Conservation (phyloP, 208 protist genomes). For the Leishmania tarentolae region DNA sequence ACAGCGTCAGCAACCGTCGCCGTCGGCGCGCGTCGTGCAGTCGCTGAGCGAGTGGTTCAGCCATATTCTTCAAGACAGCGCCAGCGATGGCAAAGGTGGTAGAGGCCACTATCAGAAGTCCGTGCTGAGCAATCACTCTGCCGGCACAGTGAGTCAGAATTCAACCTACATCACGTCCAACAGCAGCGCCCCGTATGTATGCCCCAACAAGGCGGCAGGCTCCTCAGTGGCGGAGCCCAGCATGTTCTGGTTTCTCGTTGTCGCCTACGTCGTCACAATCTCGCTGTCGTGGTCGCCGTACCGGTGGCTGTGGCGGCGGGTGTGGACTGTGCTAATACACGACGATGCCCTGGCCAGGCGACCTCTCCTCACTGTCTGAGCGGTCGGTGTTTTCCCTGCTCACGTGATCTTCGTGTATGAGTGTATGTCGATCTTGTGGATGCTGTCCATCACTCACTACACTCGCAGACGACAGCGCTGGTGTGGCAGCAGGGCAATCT, state of each 20-base stretch:
- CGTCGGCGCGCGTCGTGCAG: background rate
- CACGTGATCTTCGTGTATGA: background rate
- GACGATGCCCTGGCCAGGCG: slow-evolving; percentile 64
- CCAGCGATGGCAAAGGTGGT: background rate
- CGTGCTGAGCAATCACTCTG: background rate
- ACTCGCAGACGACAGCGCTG: background rate
- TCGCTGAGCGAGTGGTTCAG: slow-evolving; percentile 13
- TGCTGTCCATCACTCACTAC: background rate
- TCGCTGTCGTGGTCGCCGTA: slow-evolving; percentile 49
- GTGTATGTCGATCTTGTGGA: background rate
- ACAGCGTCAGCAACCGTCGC: background rate
- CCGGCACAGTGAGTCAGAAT: background rate
- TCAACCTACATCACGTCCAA: background rate
- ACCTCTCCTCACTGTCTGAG: slow-evolving; percentile 53
- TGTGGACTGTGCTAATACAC: slow-evolving; percentile 52
- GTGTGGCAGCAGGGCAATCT: background rate
- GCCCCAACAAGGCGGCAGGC: background rate
- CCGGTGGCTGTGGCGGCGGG: slow-evolving; percentile 44
- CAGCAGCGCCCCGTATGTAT: background rate
- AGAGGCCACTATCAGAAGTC: background rate
- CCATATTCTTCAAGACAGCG: background rate
- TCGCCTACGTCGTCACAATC: slow-evolving; percentile 43
- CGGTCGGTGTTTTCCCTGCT: background rate
- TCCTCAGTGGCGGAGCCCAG: slow-evolving; percentile 15
- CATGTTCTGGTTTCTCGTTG: slow-evolving; percentile 40